phyloP scores from a whole-genome alignment of 2,329 filamentous ascomycete genomes.

The Akanthomyces dipterigenus region DNA sequence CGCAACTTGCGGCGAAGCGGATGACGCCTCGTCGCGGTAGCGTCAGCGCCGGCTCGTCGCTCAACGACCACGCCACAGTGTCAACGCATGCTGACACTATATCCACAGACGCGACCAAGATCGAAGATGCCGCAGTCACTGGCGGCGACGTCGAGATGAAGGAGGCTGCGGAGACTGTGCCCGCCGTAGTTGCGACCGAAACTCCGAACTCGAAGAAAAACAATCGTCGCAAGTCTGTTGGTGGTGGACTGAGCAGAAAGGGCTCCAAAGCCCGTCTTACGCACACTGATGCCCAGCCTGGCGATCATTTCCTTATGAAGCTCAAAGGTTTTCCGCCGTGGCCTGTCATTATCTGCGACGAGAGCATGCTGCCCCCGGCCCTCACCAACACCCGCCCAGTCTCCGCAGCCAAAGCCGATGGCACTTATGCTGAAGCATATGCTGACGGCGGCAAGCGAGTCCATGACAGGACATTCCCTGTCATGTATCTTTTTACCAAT shows the following conservation, averaged over 20 bases:
- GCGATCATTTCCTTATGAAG: conserved; percentile 86
- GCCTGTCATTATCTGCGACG: conserved; percentile 90
- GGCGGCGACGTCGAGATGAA: conserved; percentile 51
- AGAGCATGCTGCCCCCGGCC: conserved; percentile 80
- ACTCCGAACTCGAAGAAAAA: conserved; percentile 32
- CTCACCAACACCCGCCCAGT: conserved; percentile 76
- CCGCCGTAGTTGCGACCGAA: conserved; percentile 25
- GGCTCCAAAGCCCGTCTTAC: conserved; percentile 66
- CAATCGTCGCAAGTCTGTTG: conserved; percentile 67
- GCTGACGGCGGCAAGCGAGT: conserved; percentile 81
- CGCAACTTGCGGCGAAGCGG: background rate
- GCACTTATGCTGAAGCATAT: conserved; percentile 81
- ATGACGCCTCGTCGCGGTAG: background rate
- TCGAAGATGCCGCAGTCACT: conserved; percentile 23
- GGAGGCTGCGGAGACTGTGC: conserved; percentile 25
- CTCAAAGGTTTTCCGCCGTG: conserved; percentile 93
- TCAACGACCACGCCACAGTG: background rate
- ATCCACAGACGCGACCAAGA: conserved; percentile 14
- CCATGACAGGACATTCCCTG: conserved; percentile 78
- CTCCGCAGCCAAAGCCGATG: conserved; percentile 73
- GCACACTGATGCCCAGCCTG: conserved; percentile 76
- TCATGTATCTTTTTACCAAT: conserved; percentile 93
- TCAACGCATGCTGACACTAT: background rate
- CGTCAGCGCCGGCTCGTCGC: background rate
- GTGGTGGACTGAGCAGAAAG: conserved; percentile 72